Evolutionary conservation across 2,329 filamentous ascomycete species (phyloP).

Genomic region (Erysiphe pulchra): DNA sequence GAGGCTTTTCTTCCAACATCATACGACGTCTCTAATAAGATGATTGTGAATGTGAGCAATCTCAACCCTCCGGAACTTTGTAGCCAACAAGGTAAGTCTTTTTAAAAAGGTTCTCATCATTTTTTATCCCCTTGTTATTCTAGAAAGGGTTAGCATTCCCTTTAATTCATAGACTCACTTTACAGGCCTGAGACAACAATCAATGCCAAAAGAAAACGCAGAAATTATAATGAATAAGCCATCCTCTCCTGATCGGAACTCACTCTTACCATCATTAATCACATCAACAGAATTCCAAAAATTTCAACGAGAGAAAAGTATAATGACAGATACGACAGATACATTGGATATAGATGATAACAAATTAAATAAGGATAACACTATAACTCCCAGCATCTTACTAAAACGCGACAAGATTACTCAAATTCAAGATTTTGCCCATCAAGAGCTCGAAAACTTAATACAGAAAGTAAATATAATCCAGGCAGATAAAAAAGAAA

Average conservation of each 20-base stretch:
- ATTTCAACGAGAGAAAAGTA: background rate
- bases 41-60: too few relatives aligned
- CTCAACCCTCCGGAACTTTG: too few relatives aligned
- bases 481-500: slow-evolving; percentile 8
- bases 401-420: background rate
- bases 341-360: background rate
- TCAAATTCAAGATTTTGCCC: background rate
- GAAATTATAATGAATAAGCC: background rate
- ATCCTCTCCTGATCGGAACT: background rate
- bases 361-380: background rate
- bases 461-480: slow-evolving; percentile 10
- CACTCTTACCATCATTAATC: background rate
- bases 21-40: too few relatives aligned
- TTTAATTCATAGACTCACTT: background rate
- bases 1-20: too few relatives aligned
- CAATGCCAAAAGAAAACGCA: background rate
- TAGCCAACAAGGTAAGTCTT: too few relatives aligned
- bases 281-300: background rate
- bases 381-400: too few relatives aligned
- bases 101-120: background rate
- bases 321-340: background rate
- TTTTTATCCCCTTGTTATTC: background rate
- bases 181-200: background rate
- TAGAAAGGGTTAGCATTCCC: background rate
- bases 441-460: slow-evolving; percentile 9